phyloP scores from a whole-genome alignment of 257 asterid species.

The Plectranthus barbatus region DNA sequence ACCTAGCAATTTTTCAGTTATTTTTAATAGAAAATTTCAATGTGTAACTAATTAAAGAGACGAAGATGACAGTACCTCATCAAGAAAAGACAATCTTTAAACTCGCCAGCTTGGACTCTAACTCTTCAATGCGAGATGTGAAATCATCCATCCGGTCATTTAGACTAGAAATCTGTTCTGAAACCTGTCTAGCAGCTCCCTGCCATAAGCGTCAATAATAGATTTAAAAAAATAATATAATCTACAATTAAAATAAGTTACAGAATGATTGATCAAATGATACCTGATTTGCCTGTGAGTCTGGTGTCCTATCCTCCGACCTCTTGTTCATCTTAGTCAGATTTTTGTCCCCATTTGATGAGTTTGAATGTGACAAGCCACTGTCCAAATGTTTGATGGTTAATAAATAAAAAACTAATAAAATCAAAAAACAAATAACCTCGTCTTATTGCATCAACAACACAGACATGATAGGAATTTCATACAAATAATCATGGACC shows the following conservation, averaged over 20 bases:
- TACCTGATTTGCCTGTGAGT: conserved; percentile 51
- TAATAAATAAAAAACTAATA: not conserved
- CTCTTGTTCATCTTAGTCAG: conserved; percentile 38
- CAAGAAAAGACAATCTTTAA: conserved; percentile 62
- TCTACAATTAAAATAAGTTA: not conserved
- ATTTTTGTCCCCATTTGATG: conserved; percentile 56
- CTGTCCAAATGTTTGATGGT: conserved; percentile 23
- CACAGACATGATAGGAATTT: not conserved
- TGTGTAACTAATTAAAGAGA: not conserved
- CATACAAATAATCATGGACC: not conserved
- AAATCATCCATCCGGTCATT: conserved; percentile 89
- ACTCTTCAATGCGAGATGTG: conserved; percentile 66
- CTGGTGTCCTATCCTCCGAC: conserved; percentile 45
- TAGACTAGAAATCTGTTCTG: conserved; percentile 79
- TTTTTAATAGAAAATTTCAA: not conserved
- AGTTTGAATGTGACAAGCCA: conserved; percentile 81
- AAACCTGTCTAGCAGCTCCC: conserved; percentile 70
- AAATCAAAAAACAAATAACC: not conserved
- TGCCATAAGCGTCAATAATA: conserved; percentile 3
- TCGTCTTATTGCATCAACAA: not conserved
- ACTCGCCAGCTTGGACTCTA: conserved; percentile 53
- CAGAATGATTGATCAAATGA: not conserved
- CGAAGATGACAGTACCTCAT: conserved; percentile 60
- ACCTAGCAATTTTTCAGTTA: not conserved
- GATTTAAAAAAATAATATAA: not conserved